Evolutionary conservation across 177 flowering plant species (phyloP), one percentile per base, ranked within the genome.

Genomic region (Tripterygium wilfordii): DNA sequence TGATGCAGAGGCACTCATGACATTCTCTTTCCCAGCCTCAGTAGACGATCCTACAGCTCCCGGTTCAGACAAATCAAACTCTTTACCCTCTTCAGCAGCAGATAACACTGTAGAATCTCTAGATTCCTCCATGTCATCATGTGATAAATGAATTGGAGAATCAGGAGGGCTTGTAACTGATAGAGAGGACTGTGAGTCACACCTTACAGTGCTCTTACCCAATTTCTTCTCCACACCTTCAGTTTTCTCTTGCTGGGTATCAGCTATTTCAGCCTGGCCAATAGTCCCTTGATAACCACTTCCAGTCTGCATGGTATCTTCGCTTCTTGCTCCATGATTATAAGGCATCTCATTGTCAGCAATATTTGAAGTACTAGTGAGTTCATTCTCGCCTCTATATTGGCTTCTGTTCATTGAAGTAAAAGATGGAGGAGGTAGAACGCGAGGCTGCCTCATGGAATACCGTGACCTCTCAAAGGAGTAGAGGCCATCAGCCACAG

Each of bases 171-270:
- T 91, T 22, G 96, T 78, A 49, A 91, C 94, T 25, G 86, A 88
- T 2, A 88, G 83, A 5, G 98, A 85, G 23, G 96, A 88, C 46
- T 83, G 98, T n/a, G 96, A 91, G 40, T 82, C 98, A 69, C 90
- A 85, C 45, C 90, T 61, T 16, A 69, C 49, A 5, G 75, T 36
- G 33, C 48, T 54, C 54, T 60, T 62, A 22, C 71, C 75, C 35
- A 55, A 36, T 35, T 61, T 67, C 55, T 62, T 63, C 30, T 60
- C 68, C 49, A 44, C 67, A 23, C 46, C 51, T 42, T 36, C 48
- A 48, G 44, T 28, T 37, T 54, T 52, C 20, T 76, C 77, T 42
- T 49, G 67, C 36, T 47, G 65, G 16, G 41, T 41, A 56, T 55
- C 65, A 33, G 61, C 32, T 24, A 67, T 32, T 30, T 65, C 76